These are phyloP conservation scores for Apiospora hydei DNA, from an alignment of 2,329 filamentous ascomycete species.

Conservation along the genomic window DNA sequence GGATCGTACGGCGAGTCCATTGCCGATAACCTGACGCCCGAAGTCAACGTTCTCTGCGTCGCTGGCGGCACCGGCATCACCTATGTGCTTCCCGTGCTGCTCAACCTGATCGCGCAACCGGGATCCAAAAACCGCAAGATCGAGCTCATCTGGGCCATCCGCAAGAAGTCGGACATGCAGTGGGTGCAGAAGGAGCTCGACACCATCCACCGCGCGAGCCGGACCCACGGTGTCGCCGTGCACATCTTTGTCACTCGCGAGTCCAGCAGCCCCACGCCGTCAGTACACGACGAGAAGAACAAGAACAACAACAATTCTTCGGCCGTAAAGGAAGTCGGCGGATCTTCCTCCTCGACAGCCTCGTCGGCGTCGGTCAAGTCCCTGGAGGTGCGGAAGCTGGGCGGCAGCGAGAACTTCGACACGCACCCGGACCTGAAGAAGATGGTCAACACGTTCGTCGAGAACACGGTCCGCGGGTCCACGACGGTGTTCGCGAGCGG, in stretches of 20 bases:
- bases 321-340: conserved; percentile 37
- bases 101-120: conserved; percentile 45
- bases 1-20: conserved; percentile 68
- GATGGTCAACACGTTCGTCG: conserved; percentile 58
- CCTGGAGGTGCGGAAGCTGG: conserved; percentile 41
- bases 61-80: conserved; percentile 67
- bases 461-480: conserved; percentile 52
- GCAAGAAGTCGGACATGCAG: conserved; percentile 58
- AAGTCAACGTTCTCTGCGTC: conserved; percentile 58
- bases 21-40: conserved; percentile 47
- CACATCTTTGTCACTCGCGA: conserved; percentile 68
- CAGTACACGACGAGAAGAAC: conserved; percentile 37
- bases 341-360: conserved; percentile 29
- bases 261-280: conserved; percentile 33
- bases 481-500: conserved; percentile 68
- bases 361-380: conserved; percentile 38
- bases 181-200: conserved; percentile 68
- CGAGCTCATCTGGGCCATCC: conserved; percentile 71
- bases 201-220: conserved; percentile 50
- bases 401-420: conserved; percentile 36
- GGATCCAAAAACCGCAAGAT: conserved; percentile 51
- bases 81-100: conserved; percentile 60
- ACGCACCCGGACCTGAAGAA: conserved; percentile 54
- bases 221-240: conserved; percentile 54
- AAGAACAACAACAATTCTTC: conserved; percentile 32